phyloP scores from a whole-genome alignment of 345 rosid genomes.

The Raphanus sativus region DNA sequence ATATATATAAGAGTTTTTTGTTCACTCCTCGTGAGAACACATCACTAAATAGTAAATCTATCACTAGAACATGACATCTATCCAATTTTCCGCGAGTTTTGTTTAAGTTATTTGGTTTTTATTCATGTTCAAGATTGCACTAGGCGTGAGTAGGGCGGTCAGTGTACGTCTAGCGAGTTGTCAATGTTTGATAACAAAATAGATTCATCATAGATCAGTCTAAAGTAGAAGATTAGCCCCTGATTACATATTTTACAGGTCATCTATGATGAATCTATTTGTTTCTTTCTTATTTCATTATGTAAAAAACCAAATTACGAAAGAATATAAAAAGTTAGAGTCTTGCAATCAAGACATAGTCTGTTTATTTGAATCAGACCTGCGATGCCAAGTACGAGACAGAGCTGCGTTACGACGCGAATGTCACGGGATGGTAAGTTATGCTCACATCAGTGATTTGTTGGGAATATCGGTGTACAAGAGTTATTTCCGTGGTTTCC shows the following conservation, averaged over 20 bases:
- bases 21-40: too few relatives aligned
- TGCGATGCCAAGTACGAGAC: slow-evolving; percentile 86
- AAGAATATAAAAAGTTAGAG: neutral
- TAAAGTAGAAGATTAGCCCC: neutral
- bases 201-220: too few relatives aligned
- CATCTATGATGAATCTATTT: neutral
- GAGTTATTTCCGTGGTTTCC: slow-evolving; percentile 74
- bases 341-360: neutral
- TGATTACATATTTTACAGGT: neutral
- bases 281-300: slow-evolving; percentile 11
- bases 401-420: slow-evolving; percentile 71
- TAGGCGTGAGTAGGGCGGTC: too few relatives aligned
- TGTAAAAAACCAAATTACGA: neutral
- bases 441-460: slow-evolving; percentile 59
- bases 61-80: too few relatives aligned
- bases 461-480: slow-evolving; percentile 66
- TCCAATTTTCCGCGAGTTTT: too few relatives aligned
- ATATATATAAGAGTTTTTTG: too few relatives aligned
- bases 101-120: too few relatives aligned
- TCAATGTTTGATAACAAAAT: too few relatives aligned
- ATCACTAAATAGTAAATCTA: too few relatives aligned
- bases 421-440: slow-evolving; percentile 65
- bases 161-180: too few relatives aligned
- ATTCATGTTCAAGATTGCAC: too few relatives aligned
- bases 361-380: slow-evolving; percentile 67